phyloP scores from a whole-genome alignment of 768 basidiomycete genomes.

The Mycena capillaripes region DNA sequence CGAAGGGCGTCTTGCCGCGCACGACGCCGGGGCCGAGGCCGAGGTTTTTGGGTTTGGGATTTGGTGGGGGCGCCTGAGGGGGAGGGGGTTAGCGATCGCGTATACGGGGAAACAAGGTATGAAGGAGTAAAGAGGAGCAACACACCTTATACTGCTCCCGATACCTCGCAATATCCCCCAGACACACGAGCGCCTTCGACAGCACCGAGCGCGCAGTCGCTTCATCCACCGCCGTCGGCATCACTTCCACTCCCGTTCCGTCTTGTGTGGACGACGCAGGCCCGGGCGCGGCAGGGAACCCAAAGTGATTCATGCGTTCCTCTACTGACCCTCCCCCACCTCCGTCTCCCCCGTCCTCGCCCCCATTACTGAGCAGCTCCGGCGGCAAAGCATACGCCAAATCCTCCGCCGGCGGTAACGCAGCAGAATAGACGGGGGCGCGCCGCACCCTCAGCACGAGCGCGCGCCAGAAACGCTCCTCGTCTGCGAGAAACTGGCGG shows the following conservation, averaged over 20 bases:
- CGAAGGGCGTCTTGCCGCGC: slow-evolving; percentile 69
- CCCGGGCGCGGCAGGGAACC: slow-evolving; percentile 54
- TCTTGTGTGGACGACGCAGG: slow-evolving; percentile 40
- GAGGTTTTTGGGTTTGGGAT: not conserved
- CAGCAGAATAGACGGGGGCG: slow-evolving; percentile 41
- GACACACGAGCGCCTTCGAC: slow-evolving; percentile 90
- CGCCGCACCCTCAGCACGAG: slow-evolving; percentile 83
- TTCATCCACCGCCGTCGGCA: slow-evolving; percentile 63
- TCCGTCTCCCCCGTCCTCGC: slow-evolving; percentile 47
- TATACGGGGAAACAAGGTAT: no score
- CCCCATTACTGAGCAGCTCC: not conserved
- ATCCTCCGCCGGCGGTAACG: no score
- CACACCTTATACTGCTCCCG: slow-evolving; percentile 82
- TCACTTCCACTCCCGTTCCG: slow-evolving; percentile 46
- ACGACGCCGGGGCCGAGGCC: not conserved
- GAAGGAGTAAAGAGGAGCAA: no score
- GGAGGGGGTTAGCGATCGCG: no score
- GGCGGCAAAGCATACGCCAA: not conserved
- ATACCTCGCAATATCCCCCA: slow-evolving; percentile 96
- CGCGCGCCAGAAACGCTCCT: slow-evolving; percentile 93
- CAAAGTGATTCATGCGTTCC: slow-evolving; percentile 31
- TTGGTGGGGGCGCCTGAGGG: no score
- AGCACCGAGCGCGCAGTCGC: slow-evolving; percentile 73
- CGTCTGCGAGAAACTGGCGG: slow-evolving; percentile 88
- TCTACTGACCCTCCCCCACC: slow-evolving; percentile 52